Evolutionary conservation across 1,284 basidiomycete genomes (phyloP).

Genomic region (Pascua guehoae): DNA sequence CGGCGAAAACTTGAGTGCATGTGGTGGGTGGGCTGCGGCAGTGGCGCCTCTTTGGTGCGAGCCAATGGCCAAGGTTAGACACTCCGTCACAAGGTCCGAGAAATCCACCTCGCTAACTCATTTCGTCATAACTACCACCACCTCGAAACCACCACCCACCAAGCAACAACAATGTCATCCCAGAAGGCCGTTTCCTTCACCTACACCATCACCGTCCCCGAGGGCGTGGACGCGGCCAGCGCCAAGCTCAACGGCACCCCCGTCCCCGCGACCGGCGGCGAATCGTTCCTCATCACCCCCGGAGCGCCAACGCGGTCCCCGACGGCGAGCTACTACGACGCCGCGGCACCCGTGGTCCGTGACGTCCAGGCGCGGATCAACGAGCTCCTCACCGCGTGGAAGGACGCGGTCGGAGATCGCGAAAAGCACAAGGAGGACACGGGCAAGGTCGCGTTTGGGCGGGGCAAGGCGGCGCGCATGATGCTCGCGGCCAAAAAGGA

Average conservation of each 20-base stretch:
- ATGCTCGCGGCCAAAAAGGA: slow-evolving; percentile 23
- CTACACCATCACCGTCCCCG: slow-evolving; percentile 24
- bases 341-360: slow-evolving; percentile 18
- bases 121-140: slow-evolving; percentile 1
- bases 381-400: slow-evolving; percentile 31
- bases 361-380: slow-evolving; percentile 26
- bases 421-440: slow-evolving; percentile 35
- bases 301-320: slow-evolving; percentile 7
- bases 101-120: too few species aligned
- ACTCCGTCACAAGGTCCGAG: too few species aligned
- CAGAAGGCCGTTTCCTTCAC: slow-evolving; percentile 13
- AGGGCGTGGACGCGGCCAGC: slow-evolving; percentile 5
- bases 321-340: slow-evolving; percentile 24
- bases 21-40: background rate
- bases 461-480: slow-evolving; percentile 31
- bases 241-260: background rate
- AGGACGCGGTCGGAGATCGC: slow-evolving; percentile 34
- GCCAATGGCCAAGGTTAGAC: too few species aligned
- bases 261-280: background rate
- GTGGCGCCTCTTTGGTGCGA: background rate
- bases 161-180: slow-evolving; percentile 4
- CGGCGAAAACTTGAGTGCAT: background rate
- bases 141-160: background rate
- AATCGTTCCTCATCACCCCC: slow-evolving; percentile 3
- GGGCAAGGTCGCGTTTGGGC: slow-evolving; percentile 23